Conservation (phyloP, 1,284 basidiomycete species). For the Pseudozyma pruni region DNA sequence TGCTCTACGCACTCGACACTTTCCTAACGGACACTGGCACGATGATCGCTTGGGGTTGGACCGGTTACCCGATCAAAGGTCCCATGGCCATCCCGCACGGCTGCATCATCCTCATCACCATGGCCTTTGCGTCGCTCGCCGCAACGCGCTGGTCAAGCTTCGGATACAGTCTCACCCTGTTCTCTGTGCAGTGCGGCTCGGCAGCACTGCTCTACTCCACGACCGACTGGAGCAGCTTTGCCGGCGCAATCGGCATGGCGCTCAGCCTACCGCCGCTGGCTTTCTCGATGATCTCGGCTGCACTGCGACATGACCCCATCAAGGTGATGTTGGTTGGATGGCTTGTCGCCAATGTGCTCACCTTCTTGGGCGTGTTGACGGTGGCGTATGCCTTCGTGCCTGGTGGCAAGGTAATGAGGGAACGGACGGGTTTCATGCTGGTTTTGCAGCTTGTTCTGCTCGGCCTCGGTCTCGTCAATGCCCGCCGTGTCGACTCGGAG, state of each 20-base stretch:
- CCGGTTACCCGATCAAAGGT: conserved; percentile 78
- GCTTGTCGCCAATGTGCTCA: conserved; percentile 54
- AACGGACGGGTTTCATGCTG: conserved; percentile 75
- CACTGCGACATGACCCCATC: conserved; percentile 57
- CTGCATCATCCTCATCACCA: conserved; percentile 54
- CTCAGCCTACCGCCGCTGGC: conserved; percentile 72
- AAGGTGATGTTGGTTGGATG: conserved; percentile 53
- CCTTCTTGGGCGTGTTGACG: conserved; percentile 73
- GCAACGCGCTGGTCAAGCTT: conserved; percentile 62
- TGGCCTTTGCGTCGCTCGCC: conserved; percentile 69
- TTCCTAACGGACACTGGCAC: conserved; percentile 83
- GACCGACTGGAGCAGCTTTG: conserved; percentile 80
- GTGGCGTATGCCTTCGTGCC: conserved; percentile 95
- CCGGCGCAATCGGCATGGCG: conserved; percentile 77
- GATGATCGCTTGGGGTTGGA: conserved; percentile 89
- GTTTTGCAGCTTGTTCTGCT: conserved; percentile 34
- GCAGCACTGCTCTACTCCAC: conserved; percentile 71
- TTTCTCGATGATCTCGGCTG: conserved; percentile 42
- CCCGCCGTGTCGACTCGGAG: conserved; percentile 24
- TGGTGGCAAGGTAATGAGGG: conserved; percentile 80
- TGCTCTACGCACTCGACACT: conserved; percentile 73
- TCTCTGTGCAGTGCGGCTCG: conserved; percentile 58
- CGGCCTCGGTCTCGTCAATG: conserved; percentile 27
- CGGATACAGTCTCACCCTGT: conserved; percentile 29
- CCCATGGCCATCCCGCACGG: conserved; percentile 78